Evolutionary conservation across 1,284 basidiomycete species (phyloP).

Genomic region (Cerrena zonata): DNA sequence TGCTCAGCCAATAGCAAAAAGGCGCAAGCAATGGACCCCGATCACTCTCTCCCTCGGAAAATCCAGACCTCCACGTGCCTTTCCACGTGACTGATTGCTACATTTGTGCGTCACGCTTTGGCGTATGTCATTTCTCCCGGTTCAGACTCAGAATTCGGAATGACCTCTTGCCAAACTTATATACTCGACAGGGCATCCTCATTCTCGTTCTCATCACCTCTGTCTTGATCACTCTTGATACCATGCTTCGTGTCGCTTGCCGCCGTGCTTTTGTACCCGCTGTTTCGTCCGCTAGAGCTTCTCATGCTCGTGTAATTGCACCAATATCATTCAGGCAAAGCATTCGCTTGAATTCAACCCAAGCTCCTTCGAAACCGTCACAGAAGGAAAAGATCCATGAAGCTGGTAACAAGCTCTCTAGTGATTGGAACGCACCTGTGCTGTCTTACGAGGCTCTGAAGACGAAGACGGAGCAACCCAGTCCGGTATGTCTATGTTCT

Average conservation of each 20-base stretch:
- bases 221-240: not conserved
- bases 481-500: slow-evolving; percentile 53
- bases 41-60: no score
- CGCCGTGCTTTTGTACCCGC: slow-evolving; percentile 7
- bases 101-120: not conserved
- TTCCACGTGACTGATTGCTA: slow-evolving; percentile 8
- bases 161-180: not conserved
- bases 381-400: slow-evolving; percentile 36
- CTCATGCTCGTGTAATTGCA: slow-evolving; percentile 2
- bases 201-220: no score
- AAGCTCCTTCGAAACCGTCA: not conserved
- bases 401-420: slow-evolving; percentile 43
- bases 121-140: no score
- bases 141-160: not conserved
- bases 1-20: slow-evolving; percentile 30
- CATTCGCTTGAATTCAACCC: slow-evolving; percentile 6
- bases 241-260: slow-evolving; percentile 21
- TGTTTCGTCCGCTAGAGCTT: not conserved
- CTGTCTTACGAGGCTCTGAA: slow-evolving; percentile 83
- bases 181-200: not conserved
- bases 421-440: slow-evolving; percentile 66
- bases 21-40: slow-evolving; percentile 16
- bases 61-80: no score
- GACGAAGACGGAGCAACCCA: slow-evolving; percentile 75
- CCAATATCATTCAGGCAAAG: slow-evolving; percentile 4